Evolutionary conservation across 164 flowering plant species (phyloP), one percentile per base, ranked within the genome.

Genomic region (Liquidambar formosana): DNA sequence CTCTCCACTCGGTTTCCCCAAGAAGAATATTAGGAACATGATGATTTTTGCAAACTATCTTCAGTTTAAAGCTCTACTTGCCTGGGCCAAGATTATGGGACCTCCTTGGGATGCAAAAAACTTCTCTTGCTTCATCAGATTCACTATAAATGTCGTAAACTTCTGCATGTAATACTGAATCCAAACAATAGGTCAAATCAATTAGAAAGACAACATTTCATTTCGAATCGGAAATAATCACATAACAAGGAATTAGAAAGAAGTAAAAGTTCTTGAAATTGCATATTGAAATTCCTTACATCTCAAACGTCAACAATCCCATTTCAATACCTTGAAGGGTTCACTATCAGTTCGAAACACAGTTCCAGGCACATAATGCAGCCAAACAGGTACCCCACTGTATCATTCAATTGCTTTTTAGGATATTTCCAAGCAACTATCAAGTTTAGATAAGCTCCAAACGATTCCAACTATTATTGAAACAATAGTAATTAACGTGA

Each of bases 71-170:
- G 43, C 63, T 58, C 53, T 18, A 78, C 88, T 77, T 86, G 80
- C 99, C 97, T 96, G 99, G n/a, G 98, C 75, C 81, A 96, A 80
- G 71, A 96, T 93, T 65, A 96, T 96, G 28, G 97, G 98, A 61
- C 99, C 99, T 67, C 99, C 98, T 76, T 93, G 99, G n/a, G 97
- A 83, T 47, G 95, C 97, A 75, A 93, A 95, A 72, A 93, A 78
- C 74, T 91, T 91, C 82, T 93, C 97, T 58, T 75, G 67, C 88
- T 96, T 96, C 99, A 93, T 91, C 69, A 86, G 67, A 65, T 89
- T 78, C 70, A 96, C 98, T 47, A 92, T 90, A 25, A 60, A 81
- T 51, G 97, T 87, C 19, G 82, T 86, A 83, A 96, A 96, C 69
- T 75, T 90, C 86, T 93, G 77, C 99, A 96, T 96, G 71, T 96